These are phyloP conservation scores for Stachybotrys elegans DNA, from an alignment of 2,329 filamentous ascomycete genomes.

Conservation along the genomic window DNA sequence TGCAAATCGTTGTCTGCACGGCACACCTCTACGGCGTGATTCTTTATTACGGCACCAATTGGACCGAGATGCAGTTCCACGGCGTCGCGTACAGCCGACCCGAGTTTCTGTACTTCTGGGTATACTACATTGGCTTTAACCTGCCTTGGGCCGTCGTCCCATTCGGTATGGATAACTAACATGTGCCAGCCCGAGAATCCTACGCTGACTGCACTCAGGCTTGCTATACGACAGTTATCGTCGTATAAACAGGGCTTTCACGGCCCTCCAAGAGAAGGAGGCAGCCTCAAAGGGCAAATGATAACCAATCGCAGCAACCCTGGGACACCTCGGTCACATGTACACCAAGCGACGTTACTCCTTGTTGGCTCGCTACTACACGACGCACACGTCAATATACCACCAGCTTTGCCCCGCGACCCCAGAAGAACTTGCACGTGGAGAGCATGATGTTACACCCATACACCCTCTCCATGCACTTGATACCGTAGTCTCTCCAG, in stretches of 20 bases:
- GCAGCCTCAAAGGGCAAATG: neutral
- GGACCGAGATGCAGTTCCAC: slow-evolving; percentile 38
- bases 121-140: slow-evolving; percentile 59
- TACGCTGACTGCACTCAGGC: neutral
- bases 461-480: too few relatives aligned
- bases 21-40: slow-evolving; percentile 58
- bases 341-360: too few relatives aligned
- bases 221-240: slow-evolving; percentile 25
- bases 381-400: too few relatives aligned
- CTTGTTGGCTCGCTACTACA: too few relatives aligned
- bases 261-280: slow-evolving; percentile 13
- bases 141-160: slow-evolving; percentile 56
- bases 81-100: slow-evolving; percentile 51
- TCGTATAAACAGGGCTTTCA: slow-evolving; percentile 21
- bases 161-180: too few relatives aligned
- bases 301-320: too few relatives aligned
- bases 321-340: too few relatives aligned
- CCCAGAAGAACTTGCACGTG: too few relatives aligned
- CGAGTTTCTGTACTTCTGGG: slow-evolving; percentile 57
- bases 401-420: too few relatives aligned
- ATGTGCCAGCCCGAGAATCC: slow-evolving; percentile 17
- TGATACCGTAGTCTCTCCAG: too few relatives aligned
- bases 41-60: slow-evolving; percentile 57
- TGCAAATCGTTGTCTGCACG: slow-evolving; percentile 46
- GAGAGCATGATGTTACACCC: too few relatives aligned